Evolutionary conservation across 1,284 basidiomycete genomes (phyloP).

Genomic region (Vanrija sp.): DNA sequence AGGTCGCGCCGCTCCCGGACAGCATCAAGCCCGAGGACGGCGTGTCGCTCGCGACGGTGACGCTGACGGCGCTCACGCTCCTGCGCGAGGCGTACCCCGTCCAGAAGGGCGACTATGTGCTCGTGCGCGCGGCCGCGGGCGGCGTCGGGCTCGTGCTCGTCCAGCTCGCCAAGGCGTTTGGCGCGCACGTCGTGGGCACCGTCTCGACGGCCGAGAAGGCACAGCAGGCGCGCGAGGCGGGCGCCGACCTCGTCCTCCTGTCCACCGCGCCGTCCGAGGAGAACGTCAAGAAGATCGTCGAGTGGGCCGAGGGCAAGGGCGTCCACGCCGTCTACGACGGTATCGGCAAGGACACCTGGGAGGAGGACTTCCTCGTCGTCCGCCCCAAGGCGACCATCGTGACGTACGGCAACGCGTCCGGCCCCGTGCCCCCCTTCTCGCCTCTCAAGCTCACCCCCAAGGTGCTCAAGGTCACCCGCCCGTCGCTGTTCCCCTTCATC

Average conservation of each 20-base stretch:
- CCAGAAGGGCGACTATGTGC: constrained; percentile 56
- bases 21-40: constrained; percentile 61
- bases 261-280: constrained; percentile 60
- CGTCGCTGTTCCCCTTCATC: constrained; percentile 60
- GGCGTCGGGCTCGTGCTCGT: constrained; percentile 56
- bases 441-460: constrained; percentile 73
- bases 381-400: constrained; percentile 71
- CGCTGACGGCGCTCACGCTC: constrained; percentile 74
- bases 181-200: constrained; percentile 91
- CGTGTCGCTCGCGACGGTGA: constrained; percentile 68
- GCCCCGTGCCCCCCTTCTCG: constrained; percentile 56
- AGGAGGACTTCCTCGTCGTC: constrained; percentile 74
- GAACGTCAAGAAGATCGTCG: constrained; percentile 39
- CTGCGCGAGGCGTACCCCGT: constrained; percentile 79
- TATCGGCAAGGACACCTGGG: constrained; percentile 90
- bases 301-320: constrained; percentile 61
- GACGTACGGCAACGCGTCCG: constrained; percentile 85
- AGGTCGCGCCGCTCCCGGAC: constrained; percentile 55
- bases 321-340: constrained; percentile 85
- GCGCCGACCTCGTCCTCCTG: constrained; percentile 81
- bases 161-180: constrained; percentile 54
- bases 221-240: constrained; percentile 70
- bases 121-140: constrained; percentile 84
- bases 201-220: constrained; percentile 83
- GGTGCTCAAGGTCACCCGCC: constrained; percentile 74